Evolutionary conservation across 2,329 filamentous ascomycete species (phyloP).

Genomic region (Trichoderma cornu-damae): DNA sequence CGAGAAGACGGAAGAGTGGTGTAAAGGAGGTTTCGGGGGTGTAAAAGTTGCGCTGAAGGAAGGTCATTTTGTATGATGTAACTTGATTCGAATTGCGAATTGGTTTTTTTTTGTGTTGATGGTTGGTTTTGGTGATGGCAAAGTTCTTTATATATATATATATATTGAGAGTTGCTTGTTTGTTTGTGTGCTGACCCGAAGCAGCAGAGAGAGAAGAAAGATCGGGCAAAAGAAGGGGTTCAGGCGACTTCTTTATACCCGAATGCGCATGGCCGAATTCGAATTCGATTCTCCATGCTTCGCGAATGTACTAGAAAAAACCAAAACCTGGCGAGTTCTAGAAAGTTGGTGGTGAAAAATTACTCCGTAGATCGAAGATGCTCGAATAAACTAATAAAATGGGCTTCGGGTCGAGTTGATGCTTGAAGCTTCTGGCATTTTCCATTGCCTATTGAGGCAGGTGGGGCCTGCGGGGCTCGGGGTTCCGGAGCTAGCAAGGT

Average conservation of each 20-base stretch:
- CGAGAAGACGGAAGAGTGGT: slow-evolving; percentile 54
- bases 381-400: too few species aligned
- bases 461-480: background rate
- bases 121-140: background rate
- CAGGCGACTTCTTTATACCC: slow-evolving; percentile 9
- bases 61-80: slow-evolving; percentile 43
- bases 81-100: too few species aligned
- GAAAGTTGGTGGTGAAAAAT: slow-evolving; percentile 3
- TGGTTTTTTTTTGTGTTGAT: background rate
- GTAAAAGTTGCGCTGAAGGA: slow-evolving; percentile 46
- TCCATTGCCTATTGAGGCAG: background rate
- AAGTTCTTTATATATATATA: background rate
- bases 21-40: slow-evolving; percentile 44
- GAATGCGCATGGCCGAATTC: too few species aligned
- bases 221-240: background rate
- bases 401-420: too few species aligned
- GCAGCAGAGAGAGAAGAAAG: background rate
- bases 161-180: background rate
- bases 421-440: background rate
- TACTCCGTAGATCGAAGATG: too few species aligned
- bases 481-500: background rate
- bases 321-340: background rate
- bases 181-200: background rate
- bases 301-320: background rate
- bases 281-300: background rate